phyloP scores from a whole-genome alignment of 2,329 filamentous ascomycete species.

The Bipolaris oryzae region DNA sequence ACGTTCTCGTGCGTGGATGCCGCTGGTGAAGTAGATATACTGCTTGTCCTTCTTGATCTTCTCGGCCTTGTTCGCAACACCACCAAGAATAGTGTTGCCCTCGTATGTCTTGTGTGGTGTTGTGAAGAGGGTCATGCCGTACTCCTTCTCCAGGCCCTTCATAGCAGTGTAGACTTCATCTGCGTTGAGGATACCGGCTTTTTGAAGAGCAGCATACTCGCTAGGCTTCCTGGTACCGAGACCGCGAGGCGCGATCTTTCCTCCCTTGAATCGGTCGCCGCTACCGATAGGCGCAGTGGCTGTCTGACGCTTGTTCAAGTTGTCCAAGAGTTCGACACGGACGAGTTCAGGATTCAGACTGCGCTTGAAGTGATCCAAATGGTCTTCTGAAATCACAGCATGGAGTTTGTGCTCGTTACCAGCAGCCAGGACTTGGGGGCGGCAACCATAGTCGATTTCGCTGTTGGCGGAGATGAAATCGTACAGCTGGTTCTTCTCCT shows the following conservation, averaged over 20 bases:
- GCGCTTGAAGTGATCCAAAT: constrained; percentile 30
- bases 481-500: constrained; percentile 39
- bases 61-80: constrained; percentile 54
- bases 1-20: constrained; percentile 64
- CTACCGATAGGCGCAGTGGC: constrained; percentile 41
- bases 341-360: constrained; percentile 31
- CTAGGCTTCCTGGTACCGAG: constrained; percentile 48
- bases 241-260: constrained; percentile 51
- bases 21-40: constrained; percentile 60
- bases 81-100: constrained; percentile 44
- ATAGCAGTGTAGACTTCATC: constrained; percentile 55
- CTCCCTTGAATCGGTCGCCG: constrained; percentile 52
- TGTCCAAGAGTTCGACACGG: constrained; percentile 31
- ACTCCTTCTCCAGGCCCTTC: constrained; percentile 51
- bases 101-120: constrained; percentile 55
- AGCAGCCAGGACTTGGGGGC: constrained; percentile 36
- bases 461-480: constrained; percentile 38
- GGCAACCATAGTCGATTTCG: constrained; percentile 45
- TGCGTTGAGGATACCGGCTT: constrained; percentile 54
- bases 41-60: constrained; percentile 51
- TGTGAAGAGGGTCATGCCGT: constrained; percentile 52
- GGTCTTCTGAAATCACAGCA: constrained; percentile 35
- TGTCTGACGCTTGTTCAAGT: constrained; percentile 36
- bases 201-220: constrained; percentile 35
- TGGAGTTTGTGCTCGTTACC: constrained; percentile 41